Evolutionary conservation across 495 filamentous ascomycete genomes (phyloP).

Genomic region (Amniculicola lignicola): DNA sequence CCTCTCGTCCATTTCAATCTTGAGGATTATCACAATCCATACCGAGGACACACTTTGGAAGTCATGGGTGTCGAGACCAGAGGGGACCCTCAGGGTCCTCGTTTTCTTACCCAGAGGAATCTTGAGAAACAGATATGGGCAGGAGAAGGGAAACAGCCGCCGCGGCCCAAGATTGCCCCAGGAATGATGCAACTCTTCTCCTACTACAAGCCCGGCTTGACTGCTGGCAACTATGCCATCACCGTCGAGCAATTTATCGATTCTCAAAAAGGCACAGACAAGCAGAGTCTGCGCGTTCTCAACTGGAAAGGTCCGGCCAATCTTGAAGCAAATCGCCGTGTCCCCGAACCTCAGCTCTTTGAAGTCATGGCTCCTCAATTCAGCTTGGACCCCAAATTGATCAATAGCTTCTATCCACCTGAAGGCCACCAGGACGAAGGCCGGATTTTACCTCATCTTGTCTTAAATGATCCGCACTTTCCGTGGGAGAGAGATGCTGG

Average conservation of each 20-base stretch:
- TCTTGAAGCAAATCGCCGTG: background rate
- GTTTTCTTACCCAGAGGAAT: too few species aligned
- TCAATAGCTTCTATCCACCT: conserved; percentile 47
- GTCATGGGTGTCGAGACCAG: too few species aligned
- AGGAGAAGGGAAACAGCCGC: too few species aligned
- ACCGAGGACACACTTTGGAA: too few species aligned
- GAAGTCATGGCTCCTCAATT: conserved; percentile 3
- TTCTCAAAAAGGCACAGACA: background rate
- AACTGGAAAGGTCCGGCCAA: background rate
- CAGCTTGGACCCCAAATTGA: background rate
- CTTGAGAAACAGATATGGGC: too few species aligned
- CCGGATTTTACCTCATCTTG: conserved; percentile 48
- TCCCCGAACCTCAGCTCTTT: background rate
- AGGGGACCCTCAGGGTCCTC: too few species aligned
- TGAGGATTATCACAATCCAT: too few species aligned
- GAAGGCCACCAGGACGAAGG: conserved; percentile 40
- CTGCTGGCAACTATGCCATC: background rate
- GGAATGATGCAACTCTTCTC: conserved; percentile 4
- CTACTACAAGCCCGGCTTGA: background rate
- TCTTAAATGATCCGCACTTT: conserved; percentile 49
- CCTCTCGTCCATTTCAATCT: too few species aligned
- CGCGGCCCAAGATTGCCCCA: too few species aligned
- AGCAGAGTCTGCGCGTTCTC: background rate
- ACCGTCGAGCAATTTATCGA: conserved; percentile 11
- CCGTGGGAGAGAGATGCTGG: conserved; percentile 46